phyloP scores from a whole-genome alignment of 2,329 filamentous ascomycete genomes.

The Trichoderma sp. region DNA sequence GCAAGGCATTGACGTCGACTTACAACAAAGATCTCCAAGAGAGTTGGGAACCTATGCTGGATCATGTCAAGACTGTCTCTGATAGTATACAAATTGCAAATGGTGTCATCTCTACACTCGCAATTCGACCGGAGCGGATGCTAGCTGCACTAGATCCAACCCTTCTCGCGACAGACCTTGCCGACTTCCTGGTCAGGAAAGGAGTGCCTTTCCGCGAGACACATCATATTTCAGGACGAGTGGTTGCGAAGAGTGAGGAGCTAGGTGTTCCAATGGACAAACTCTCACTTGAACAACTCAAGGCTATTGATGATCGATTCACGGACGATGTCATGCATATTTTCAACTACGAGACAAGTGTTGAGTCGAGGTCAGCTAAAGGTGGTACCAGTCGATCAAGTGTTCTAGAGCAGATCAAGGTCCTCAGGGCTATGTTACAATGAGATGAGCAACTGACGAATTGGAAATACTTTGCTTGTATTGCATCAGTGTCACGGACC shows the following conservation, averaged over 20 bases:
- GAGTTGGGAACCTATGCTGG: too few relatives aligned
- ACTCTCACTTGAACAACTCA: slow-evolving; percentile 66
- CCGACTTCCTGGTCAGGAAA: slow-evolving; percentile 51
- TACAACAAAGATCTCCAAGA: too few relatives aligned
- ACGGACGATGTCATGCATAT: slow-evolving; percentile 69
- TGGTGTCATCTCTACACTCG: too few relatives aligned
- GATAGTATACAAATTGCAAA: too few relatives aligned
- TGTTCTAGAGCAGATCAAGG: slow-evolving; percentile 66
- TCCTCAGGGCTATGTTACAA: slow-evolving; percentile 41
- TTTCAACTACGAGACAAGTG: slow-evolving; percentile 81
- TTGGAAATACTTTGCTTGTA: too few relatives aligned
- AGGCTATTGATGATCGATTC: slow-evolving; percentile 68
- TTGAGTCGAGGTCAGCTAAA: slow-evolving; percentile 76
- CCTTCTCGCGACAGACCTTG: too few relatives aligned
- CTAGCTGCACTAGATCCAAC: too few relatives aligned
- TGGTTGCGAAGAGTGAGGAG: slow-evolving; percentile 46
- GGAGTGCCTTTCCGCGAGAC: slow-evolving; percentile 79
- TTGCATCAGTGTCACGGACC: too few relatives aligned
- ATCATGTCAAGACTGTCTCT: too few relatives aligned
- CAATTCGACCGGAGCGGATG: too few relatives aligned
- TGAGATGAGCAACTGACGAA: too few relatives aligned
- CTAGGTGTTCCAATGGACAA: slow-evolving; percentile 70
- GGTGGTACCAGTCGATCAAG: slow-evolving; percentile 77
- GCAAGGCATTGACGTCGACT: too few relatives aligned
- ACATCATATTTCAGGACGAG: slow-evolving; percentile 75